phyloP scores from a whole-genome alignment of 2,329 filamentous ascomycete species.

The Verticillium dahliae region DNA sequence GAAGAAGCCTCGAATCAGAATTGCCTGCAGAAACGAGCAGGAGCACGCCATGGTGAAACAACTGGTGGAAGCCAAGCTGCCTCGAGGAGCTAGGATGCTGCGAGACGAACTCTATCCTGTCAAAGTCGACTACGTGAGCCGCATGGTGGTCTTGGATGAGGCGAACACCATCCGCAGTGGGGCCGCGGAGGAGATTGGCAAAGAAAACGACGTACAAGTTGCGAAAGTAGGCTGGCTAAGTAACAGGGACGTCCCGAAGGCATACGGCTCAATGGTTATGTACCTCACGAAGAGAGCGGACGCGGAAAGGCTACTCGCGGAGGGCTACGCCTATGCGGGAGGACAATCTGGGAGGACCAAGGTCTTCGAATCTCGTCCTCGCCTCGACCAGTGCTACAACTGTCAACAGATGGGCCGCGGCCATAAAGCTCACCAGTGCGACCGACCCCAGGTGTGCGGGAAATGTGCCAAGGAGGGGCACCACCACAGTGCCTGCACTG shows the following conservation, averaged over 20 bases:
- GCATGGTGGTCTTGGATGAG: slow-evolving; percentile 14
- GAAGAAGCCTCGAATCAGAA: not conserved
- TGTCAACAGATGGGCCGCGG: slow-evolving; percentile 17
- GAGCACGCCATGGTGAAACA: no score
- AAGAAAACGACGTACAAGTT: slow-evolving; percentile 16
- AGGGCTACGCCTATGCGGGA: slow-evolving; percentile 14
- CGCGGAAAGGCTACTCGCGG: slow-evolving; percentile 9
- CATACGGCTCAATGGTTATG: slow-evolving; percentile 17
- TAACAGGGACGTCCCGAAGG: slow-evolving; percentile 12
- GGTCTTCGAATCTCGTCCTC: slow-evolving; percentile 5
- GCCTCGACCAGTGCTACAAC: slow-evolving; percentile 21
- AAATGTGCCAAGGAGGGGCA: slow-evolving; percentile 13
- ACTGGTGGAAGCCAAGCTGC: no score
- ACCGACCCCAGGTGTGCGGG: slow-evolving; percentile 14
- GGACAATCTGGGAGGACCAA: no score
- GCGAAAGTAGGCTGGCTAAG: slow-evolving; percentile 18
- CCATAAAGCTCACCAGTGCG: slow-evolving; percentile 19
- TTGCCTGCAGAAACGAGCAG: no score
- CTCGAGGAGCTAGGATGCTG: no score
- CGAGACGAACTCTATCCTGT: slow-evolving; percentile 7
- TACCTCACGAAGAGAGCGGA: slow-evolving; percentile 14
- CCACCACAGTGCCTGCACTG: slow-evolving; percentile 11
- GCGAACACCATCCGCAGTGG: slow-evolving; percentile 8
- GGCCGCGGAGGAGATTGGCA: slow-evolving; percentile 11
- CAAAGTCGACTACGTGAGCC: slow-evolving; percentile 16